These are phyloP conservation scores for Fusarium papillatum DNA, from an alignment of 2,329 filamentous ascomycete species.

Conservation along the genomic window DNA sequence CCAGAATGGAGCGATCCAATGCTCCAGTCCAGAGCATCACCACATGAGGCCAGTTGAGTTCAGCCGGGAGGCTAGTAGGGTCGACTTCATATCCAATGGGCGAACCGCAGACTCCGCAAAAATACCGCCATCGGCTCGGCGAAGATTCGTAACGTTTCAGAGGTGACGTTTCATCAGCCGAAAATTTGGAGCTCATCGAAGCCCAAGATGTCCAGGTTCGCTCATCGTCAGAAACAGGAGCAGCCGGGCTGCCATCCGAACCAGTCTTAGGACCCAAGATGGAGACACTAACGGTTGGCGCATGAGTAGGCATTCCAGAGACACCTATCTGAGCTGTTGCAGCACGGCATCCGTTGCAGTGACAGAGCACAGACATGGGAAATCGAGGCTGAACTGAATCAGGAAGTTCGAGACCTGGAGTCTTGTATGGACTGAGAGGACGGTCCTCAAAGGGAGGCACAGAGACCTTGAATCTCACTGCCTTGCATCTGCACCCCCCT, in stretches of 20 bases:
- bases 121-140: constrained; percentile 1
- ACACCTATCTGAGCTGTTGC: constrained; percentile 2
- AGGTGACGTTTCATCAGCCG: not conserved
- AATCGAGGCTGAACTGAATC: not conserved
- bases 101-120: not conserved
- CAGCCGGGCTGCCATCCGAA: not conserved
- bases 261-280: not conserved
- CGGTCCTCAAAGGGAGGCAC: not conserved
- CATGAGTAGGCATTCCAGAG: not conserved
- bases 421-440: not conserved
- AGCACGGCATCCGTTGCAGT: not conserved
- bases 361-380: constrained; percentile 1
- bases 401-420: not conserved
- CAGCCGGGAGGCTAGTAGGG: not conserved
- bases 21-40: not conserved
- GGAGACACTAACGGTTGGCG: not conserved
- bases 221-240: not conserved
- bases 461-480: not conserved
- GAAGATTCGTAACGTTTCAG: constrained; percentile 6
- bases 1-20: not conserved
- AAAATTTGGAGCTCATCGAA: not conserved
- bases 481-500: not conserved
- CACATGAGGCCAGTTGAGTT: constrained; percentile 6
- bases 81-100: constrained; percentile 1
- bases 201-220: constrained; percentile 1